Conservation (phyloP, 768 basidiomycete genomes). For the Boletus huronensis region DNA sequence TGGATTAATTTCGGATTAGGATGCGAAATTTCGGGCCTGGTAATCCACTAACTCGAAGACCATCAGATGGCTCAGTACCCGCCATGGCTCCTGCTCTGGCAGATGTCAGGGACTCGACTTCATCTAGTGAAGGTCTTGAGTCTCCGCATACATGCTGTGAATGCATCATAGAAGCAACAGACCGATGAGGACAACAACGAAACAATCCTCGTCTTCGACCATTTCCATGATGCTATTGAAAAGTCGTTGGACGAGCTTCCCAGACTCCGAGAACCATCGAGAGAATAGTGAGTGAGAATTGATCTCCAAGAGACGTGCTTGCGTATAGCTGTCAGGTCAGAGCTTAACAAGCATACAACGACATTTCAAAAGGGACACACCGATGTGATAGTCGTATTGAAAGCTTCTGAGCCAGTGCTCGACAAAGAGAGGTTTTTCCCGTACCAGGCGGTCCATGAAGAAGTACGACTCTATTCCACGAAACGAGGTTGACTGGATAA, state of each 20-base stretch:
- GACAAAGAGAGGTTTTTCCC: conserved; percentile 93
- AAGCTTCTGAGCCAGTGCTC: conserved; percentile 93
- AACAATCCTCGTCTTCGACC: conserved; percentile 86
- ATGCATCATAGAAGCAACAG: conserved; percentile 1
- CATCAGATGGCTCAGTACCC: conserved; percentile 95
- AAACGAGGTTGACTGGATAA: conserved; percentile 76
- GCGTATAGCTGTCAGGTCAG: conserved; percentile 59
- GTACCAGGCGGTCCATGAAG: conserved; percentile 97
- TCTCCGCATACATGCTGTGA: conserved; percentile 3
- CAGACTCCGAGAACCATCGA: conserved; percentile 99
- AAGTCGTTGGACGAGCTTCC: conserved; percentile 92
- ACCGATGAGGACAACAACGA: conserved; percentile 95
- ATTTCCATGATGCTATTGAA: conserved; percentile 88
- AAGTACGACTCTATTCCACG: conserved; percentile 94
- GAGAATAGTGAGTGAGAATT: conserved; percentile 98
- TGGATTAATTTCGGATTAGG: conserved; percentile 31
- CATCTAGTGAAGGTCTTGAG: conserved; percentile 52
- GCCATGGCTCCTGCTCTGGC: conserved; percentile 93
- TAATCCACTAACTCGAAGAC: conserved; percentile 65
- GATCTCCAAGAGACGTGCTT: conserved; percentile 89
- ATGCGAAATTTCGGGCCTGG: not conserved
- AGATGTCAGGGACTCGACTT: conserved; percentile 94
- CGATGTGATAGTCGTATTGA: conserved; percentile 85
- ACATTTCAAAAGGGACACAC: conserved; percentile 37
- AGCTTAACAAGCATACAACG: not conserved